These are phyloP conservation scores for Acacia pycnantha DNA, from an alignment of 331 rosid genomes.

Conservation along the genomic window DNA sequence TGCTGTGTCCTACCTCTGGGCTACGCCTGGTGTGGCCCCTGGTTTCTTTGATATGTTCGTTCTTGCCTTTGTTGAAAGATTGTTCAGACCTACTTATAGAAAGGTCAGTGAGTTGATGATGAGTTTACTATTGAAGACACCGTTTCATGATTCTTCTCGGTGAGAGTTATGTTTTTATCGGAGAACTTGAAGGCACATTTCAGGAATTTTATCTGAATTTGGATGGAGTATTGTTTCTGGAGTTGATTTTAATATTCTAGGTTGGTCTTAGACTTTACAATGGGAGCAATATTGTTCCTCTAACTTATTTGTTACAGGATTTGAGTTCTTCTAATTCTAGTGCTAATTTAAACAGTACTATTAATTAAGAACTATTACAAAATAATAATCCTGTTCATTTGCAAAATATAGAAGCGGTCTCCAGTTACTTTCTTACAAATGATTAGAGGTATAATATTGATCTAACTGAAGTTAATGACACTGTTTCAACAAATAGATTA, in stretches of 20 bases:
- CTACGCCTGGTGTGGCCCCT: constrained; percentile 96
- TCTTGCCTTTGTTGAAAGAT: constrained; percentile 86
- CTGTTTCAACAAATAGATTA: not conserved
- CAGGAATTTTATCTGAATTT: not conserved
- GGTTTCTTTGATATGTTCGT: constrained; percentile 97
- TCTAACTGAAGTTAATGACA: not conserved
- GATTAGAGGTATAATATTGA: not conserved
- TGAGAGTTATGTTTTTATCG: not conserved
- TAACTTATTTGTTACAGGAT: not conserved
- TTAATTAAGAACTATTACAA: not conserved
- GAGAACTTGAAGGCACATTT: not conserved
- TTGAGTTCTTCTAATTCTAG: not conserved
- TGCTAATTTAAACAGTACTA: not conserved
- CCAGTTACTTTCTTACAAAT: not conserved
- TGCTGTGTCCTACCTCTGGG: constrained; percentile 90
- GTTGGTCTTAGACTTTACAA: not conserved
- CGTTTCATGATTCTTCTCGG: not conserved
- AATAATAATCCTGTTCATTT: not conserved
- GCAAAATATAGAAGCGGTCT: not conserved
- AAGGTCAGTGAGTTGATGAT: constrained; percentile 49
- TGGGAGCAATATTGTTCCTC: not conserved
- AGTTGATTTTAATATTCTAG: constrained; percentile 4
- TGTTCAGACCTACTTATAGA: constrained; percentile 70
- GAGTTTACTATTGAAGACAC: not conserved
- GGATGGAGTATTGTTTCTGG: not conserved